A percentile compares a stretch with the other conserved stretches of the same genome.
phyloP scores from a whole-genome alignment of 192 early-diverging fungal species.

The Coemansia sp. region DNA sequence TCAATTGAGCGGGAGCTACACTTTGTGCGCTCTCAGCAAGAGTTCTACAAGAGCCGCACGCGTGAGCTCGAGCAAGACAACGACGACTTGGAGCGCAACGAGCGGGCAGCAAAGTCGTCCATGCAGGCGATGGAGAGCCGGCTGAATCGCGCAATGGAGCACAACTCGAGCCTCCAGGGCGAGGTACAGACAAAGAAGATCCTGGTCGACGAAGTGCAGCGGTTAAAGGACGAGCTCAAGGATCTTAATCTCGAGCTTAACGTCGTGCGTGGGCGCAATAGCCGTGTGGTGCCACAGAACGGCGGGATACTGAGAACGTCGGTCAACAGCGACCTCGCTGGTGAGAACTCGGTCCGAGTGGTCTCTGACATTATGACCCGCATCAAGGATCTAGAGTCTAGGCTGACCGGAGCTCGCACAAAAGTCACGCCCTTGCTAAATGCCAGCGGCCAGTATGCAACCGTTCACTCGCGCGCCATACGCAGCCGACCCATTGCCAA shows the following conservation, averaged over 20 bases:
- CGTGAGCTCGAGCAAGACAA: slow-evolving; percentile 74
- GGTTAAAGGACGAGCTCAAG: slow-evolving; percentile 73
- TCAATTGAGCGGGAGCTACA: slow-evolving; percentile 76
- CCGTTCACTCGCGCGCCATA: slow-evolving; percentile 32
- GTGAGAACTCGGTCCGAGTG: slow-evolving; percentile 61
- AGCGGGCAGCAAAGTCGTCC: slow-evolving; percentile 60
- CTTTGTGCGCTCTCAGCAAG: slow-evolving; percentile 63
- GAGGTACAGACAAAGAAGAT: slow-evolving; percentile 67
- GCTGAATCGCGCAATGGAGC: slow-evolving; percentile 68
- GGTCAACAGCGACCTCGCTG: slow-evolving; percentile 23
- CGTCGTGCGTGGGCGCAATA: slow-evolving; percentile 47
- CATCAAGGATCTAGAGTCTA: slow-evolving; percentile 72
- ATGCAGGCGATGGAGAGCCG: slow-evolving; percentile 67
- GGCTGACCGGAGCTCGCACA: slow-evolving; percentile 69
- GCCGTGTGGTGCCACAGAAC: slow-evolving; percentile 29
- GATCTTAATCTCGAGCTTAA: slow-evolving; percentile 57
- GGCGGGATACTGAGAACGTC: slow-evolving; percentile 40
- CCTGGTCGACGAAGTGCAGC: slow-evolving; percentile 68
- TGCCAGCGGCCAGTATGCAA: slow-evolving; percentile 38
- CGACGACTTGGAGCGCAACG: slow-evolving; percentile 71
- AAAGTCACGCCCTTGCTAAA: slow-evolving; percentile 69
- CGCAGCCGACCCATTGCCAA: slow-evolving; percentile 40
- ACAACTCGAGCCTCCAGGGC: slow-evolving; percentile 61
- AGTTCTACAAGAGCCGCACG: slow-evolving; percentile 67
- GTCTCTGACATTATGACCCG: slow-evolving; percentile 76